Evolutionary conservation across 805 yeast genomes (phyloP).

Genomic region (Nadsonia fulvescens): DNA sequence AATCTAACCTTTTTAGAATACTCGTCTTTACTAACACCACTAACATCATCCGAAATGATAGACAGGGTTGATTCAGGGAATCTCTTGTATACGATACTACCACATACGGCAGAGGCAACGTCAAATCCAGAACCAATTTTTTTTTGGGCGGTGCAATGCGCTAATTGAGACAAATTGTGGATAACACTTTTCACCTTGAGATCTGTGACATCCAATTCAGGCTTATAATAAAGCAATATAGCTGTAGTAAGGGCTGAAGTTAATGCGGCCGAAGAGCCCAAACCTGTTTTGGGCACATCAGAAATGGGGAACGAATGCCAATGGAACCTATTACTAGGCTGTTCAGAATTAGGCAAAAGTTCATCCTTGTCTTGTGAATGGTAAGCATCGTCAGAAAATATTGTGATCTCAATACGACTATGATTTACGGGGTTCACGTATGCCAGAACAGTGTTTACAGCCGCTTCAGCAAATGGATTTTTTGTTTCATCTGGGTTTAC

Average conservation of each 20-base stretch:
- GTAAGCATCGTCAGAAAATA: slow-evolving; percentile 76
- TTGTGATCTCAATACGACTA: slow-evolving; percentile 30
- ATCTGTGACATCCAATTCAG: slow-evolving; percentile 18
- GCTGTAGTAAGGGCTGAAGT: slow-evolving; percentile 68
- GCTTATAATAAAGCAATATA: slow-evolving; percentile 30
- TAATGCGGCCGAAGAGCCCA: slow-evolving; percentile 91
- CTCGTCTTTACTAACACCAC: slow-evolving; percentile 10
- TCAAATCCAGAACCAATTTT: slow-evolving; percentile 96
- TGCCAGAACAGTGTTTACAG: slow-evolving; percentile 35
- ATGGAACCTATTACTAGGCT: slow-evolving; percentile 27
- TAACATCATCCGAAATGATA: slow-evolving; percentile 14
- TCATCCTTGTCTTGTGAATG: slow-evolving; percentile 44
- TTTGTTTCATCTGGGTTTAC: slow-evolving; percentile 9
- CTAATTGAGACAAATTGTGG: slow-evolving; percentile 74
- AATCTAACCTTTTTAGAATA: slow-evolving; percentile 20
- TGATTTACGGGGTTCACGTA: slow-evolving; percentile 26
- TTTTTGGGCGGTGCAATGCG: slow-evolving; percentile 88
- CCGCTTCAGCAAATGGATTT: slow-evolving; percentile 65
- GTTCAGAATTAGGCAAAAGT: slow-evolving; percentile 3
- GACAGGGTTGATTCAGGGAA: slow-evolving; percentile 32
- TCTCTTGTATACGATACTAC: slow-evolving; percentile 67
- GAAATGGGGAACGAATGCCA: slow-evolving; percentile 44
- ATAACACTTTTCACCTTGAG: slow-evolving; percentile 20
- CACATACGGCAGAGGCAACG: slow-evolving; percentile 88
- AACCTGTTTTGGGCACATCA: slow-evolving; percentile 78